Conservation (phyloP, 371 early-diverging fungal genomes). For the Caulochytrium protostelioides region DNA sequence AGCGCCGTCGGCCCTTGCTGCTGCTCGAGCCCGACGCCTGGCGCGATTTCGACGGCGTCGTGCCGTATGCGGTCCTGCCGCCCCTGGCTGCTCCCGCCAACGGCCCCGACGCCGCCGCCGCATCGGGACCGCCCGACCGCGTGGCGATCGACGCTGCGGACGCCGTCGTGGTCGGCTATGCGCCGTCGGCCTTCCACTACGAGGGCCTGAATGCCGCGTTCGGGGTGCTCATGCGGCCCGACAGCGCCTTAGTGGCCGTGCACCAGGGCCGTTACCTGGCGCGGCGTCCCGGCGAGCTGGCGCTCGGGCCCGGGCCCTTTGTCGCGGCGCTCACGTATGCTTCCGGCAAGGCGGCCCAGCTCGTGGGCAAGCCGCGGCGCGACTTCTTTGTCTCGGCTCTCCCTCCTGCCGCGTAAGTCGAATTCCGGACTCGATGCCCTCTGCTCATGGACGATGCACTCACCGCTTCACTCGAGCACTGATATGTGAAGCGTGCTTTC, state of each 20-base stretch:
- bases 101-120: no score
- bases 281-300: slow-evolving; percentile 32
- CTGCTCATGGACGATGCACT: not conserved
- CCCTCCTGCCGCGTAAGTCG: no score
- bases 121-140: no score
- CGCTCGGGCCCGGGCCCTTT: slow-evolving; percentile 70
- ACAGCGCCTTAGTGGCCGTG: slow-evolving; percentile 40
- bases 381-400: not conserved
- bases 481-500: not conserved
- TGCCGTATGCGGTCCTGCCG: no score
- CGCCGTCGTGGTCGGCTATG: slow-evolving; percentile 60
- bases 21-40: slow-evolving; percentile 47
- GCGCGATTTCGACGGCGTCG: slow-evolving; percentile 44
- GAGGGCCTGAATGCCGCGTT: slow-evolving; percentile 43
- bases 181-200: slow-evolving; percentile 52
- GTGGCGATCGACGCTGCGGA: slow-evolving; percentile 22
- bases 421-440: no score
- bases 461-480: not conserved
- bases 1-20: slow-evolving; percentile 35
- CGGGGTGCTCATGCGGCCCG: slow-evolving; percentile 23
- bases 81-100: no score
- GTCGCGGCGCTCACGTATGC: slow-evolving; percentile 59
- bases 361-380: not conserved
- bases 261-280: slow-evolving; percentile 60
- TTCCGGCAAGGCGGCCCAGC: not conserved